Base-by-base conservation (phyloP, 2,329 filamentous ascomycete species). In the Botrytis paeoniae region DNA sequence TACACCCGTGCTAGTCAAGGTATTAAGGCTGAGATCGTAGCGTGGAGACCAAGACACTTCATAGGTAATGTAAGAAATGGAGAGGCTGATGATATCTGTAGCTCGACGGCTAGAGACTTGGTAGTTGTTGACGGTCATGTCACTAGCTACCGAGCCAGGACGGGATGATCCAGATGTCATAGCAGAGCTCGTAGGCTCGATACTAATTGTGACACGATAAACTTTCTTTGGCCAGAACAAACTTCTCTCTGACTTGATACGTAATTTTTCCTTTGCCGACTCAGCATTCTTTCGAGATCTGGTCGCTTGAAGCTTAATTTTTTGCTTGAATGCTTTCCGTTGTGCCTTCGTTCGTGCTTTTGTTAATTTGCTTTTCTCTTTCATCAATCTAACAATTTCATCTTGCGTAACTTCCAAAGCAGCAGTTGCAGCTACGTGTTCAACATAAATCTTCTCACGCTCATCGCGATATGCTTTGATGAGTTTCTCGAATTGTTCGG, bases 211-310 rank as follows among this genome's bases (percentile, higher is more conserved):
- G 60, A 88, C 81, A 2, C 82, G 80, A 78, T 86, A 88, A 76
- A 84, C 84, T 51, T 82, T 81, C 69, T 83, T 84, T 7, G 86
- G 84, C 87, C 86, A 88, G 77, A 86, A 87, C 4, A 79, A 79
- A 51, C 83, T 79, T 64, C 83, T 80, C 76, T 88, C 85, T 22
- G 76, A 77, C 45, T 81, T 83, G 61, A 87, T 76, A 54, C 86
- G 82, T 12, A 73, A 54, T 76, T 84, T 85, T 76, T 88, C 86
- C 72, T 83, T 83, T 2, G 37, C 54, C 9, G 77, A 78, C 78
- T 85, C 83, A 7, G 78, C 79, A 54, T 81, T 79, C 61, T 82
- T 81, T 0, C 82, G 83, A 16, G 76, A 64, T 37, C 81, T 79
- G 73, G 82, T 82, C 54, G 82, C 77, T 66, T 78, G 78, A 66